phyloP scores from a whole-genome alignment of 2,329 filamentous ascomycete species.

The Alternaria postmessia region DNA sequence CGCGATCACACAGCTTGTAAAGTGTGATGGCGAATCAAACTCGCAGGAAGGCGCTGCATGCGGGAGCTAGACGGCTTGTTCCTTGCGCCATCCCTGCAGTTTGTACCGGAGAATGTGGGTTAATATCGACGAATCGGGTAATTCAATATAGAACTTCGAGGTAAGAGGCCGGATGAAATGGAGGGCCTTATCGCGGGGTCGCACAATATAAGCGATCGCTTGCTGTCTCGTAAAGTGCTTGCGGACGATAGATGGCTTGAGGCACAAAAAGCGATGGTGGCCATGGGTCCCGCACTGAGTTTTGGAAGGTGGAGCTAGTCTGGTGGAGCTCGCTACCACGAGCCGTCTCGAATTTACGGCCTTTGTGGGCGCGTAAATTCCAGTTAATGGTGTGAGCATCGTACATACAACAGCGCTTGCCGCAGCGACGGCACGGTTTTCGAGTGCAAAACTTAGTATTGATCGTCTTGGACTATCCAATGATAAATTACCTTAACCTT shows the following conservation, averaged over 20 bases:
- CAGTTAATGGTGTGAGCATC: slow-evolving; percentile 31
- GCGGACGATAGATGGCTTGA: neutral
- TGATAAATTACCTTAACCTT: slow-evolving; percentile 2
- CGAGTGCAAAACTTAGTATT: slow-evolving; percentile 8
- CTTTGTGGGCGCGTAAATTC: slow-evolving; percentile 39
- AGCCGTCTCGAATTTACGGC: slow-evolving; percentile 25
- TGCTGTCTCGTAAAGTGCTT: slow-evolving; percentile 3
- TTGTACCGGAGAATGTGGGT: slow-evolving; percentile 15
- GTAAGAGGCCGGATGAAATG: slow-evolving; percentile 12
- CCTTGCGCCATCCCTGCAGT: slow-evolving; percentile 24
- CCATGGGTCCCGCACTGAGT: neutral
- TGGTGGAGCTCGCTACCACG: slow-evolving; percentile 12
- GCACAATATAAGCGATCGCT: slow-evolving; percentile 12
- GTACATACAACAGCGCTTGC: slow-evolving; percentile 31
- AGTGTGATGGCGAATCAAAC: slow-evolving; percentile 35
- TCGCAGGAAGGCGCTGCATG: slow-evolving; percentile 8
- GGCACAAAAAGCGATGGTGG: neutral
- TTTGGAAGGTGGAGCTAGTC: slow-evolving; percentile 5
- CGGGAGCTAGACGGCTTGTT: slow-evolving; percentile 29
- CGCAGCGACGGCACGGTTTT: slow-evolving; percentile 5
- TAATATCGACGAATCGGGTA: slow-evolving; percentile 26
- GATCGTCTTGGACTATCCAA: slow-evolving; percentile 5
- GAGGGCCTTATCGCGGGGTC: slow-evolving; percentile 6
- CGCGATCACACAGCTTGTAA: slow-evolving; percentile 40
- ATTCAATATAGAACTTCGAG: slow-evolving; percentile 21